These are phyloP conservation scores for Lasiosphaeris hirsuta DNA, from an alignment of 495 filamentous ascomycete genomes.

Conservation along the genomic window DNA sequence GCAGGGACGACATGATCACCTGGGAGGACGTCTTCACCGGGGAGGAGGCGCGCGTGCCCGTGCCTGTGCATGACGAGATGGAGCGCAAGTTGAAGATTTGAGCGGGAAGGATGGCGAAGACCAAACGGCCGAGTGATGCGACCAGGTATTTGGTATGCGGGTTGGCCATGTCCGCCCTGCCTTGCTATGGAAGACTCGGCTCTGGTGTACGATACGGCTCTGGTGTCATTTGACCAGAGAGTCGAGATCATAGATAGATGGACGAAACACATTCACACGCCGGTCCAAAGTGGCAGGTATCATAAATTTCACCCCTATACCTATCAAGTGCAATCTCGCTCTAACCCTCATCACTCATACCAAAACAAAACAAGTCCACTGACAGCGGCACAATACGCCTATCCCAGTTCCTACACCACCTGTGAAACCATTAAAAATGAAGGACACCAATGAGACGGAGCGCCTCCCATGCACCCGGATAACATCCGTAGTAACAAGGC, in stretches of 20 bases:
- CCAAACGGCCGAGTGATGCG: neutral
- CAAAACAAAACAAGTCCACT: neutral
- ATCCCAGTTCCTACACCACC: neutral
- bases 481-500: too few relatives aligned
- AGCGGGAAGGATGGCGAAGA: slow-evolving; percentile 3
- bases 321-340: slow-evolving; percentile 2
- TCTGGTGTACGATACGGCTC: slow-evolving; percentile 2
- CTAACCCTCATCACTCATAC: slow-evolving; percentile 7
- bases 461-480: too few relatives aligned
- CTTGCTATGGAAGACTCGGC: neutral
- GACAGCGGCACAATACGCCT: slow-evolving; percentile 3
- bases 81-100: slow-evolving; percentile 71
- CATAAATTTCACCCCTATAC: neutral
- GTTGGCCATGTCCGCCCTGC: neutral
- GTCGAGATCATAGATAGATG: too few relatives aligned
- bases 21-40: slow-evolving; percentile 93
- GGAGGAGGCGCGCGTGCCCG: slow-evolving; percentile 63
- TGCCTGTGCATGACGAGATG: slow-evolving; percentile 86
- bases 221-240: neutral
- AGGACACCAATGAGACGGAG: too few relatives aligned
- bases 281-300: neutral
- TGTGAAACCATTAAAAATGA: neutral
- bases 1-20: slow-evolving; percentile 67
- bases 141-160: neutral
- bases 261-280: neutral